Evolutionary conservation across 345 rosid genomes (phyloP), one percentile per base, ranked within the genome.

Genomic region (Dipteronia sinensis): DNA sequence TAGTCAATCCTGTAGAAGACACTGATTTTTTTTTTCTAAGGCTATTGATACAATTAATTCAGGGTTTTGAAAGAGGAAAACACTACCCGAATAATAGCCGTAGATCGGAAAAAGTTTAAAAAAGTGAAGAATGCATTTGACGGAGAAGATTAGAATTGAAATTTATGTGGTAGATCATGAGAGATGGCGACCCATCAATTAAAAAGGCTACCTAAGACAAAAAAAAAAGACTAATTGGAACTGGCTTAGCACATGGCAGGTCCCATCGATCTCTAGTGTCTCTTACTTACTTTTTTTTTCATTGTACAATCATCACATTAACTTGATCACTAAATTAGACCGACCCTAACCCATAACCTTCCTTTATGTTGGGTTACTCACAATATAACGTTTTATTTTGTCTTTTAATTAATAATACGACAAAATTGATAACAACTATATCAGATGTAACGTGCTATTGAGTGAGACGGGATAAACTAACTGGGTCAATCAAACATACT

Each of bases 121-220:
- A 58, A 58, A 31, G 51, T 75, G 47, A 64, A 31, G 3, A 31
- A 4, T 31, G 4, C 38, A 34, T 34, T 34, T 59, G 71, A 62
- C 8, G 75, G 38, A 22, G 75, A 61, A 22, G 65, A 72, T 53
- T 53, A 53, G 47, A 58, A 61, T 59, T 61, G 51, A 67, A 29
- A 69, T 72, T 71, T 76, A 40, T 20, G 67, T 71, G 63, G 67
- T 58, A 59, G 65, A 77, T 76, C 56, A 76, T 72, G 66, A 71
- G 74, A 56, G 86, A 84, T 79, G 84, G 84, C 65, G 84, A 81
- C 86, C 82, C 80, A 72, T 82, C 81, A 72, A 49, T 77, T 25
- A 74, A 85, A 75, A 73, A 56, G 75, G 65, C 47, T 34, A 65
- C 81, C 76, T 73, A 49, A 51, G 83, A 79, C 77, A 71, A 44